Evolutionary conservation across 768 basidiomycete genomes (phyloP).

Genomic region (Naganishia vishniacii): DNA sequence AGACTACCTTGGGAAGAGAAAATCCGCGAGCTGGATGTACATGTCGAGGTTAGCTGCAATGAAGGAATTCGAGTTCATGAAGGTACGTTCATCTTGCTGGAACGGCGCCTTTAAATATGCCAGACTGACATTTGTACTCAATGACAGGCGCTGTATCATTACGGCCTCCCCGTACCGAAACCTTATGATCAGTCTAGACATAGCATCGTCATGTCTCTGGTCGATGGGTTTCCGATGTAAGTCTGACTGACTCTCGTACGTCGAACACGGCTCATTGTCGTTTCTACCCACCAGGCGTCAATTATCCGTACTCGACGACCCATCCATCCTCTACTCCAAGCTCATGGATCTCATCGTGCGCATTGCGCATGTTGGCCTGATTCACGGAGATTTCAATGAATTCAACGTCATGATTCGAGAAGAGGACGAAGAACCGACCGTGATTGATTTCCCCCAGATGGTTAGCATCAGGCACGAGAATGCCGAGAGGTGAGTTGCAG

Average conservation of each 20-base stretch:
- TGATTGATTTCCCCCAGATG: slow-evolving; percentile 99
- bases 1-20: slow-evolving; percentile 91
- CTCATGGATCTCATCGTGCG: slow-evolving; percentile 96
- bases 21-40: slow-evolving; percentile 98
- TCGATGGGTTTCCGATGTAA: slow-evolving; percentile 90
- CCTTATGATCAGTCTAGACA: slow-evolving; percentile 94
- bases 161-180: slow-evolving; percentile 84
- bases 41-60: slow-evolving; percentile 93
- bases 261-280: neutral
- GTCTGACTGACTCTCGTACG: slow-evolving; percentile 42
- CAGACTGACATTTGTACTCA: slow-evolving; percentile 2
- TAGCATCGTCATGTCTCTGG: slow-evolving; percentile 90
- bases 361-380: slow-evolving; percentile 86
- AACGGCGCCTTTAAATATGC: too few relatives aligned
- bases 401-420: slow-evolving; percentile 93
- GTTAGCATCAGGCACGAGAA: slow-evolving; percentile 93
- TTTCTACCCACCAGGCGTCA: slow-evolving; percentile 55
- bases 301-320: slow-evolving; percentile 54
- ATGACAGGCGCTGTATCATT: slow-evolving; percentile 74
- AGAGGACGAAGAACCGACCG: slow-evolving; percentile 67
- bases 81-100: slow-evolving; percentile 55
- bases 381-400: slow-evolving; percentile 98
- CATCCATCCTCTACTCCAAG: slow-evolving; percentile 67
- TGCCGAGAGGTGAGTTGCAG: slow-evolving; percentile 74
- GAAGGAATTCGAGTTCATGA: slow-evolving; percentile 99